Evolutionary conservation across 805 yeast species (phyloP), one percentile per base, ranked within the genome.

Genomic region (Kluyveromyces dobzhanskii): DNA sequence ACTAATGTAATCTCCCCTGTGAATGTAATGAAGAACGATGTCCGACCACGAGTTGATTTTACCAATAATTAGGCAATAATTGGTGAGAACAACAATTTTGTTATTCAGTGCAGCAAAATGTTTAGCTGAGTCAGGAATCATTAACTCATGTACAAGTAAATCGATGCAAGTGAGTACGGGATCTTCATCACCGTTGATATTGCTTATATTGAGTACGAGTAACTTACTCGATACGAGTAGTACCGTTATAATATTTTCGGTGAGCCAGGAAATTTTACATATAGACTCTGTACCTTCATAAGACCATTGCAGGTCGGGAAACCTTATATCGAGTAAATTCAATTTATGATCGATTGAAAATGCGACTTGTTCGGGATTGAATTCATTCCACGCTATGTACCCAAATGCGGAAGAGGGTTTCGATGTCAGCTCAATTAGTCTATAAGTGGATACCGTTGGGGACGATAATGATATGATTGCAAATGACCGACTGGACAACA

Each of bases 11-110:
- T 51, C 48, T 11, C 59, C 60, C 12, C 35, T 40, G 36, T 58
- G 62, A 8, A 61, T 58, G 6, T 48, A 46, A 19, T 45, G 49
- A 16, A 61, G 39, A 10, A 48, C 48, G 1, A 57, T 45, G 32
- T 56, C 56, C 7, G 62, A 52, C 65, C 65, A 61, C 4, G 61
- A 47, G 23, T 48, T 37, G 35, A 53, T 49, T 17, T 42, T 48
- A 3, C 63, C 64, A 1, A 51, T 38, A 23, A 51, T 50, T n/a
- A 58, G 30, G 11, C 50, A 45, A 36, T 53, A 53, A 14, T 45
- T 51, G 4, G 63, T 56, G 21, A 55, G 30, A 6, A 56, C 35
- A 17, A 48, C 35, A 5, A 57, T 23, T 24, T 44, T 46, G 30
- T 45, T 48, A 17, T 46, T 43, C 18, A 44, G 40, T 25, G 49